Percentiles rank a stretch among this genome's conserved stretches.
Evolutionary conservation across 306 rosid genomes (phyloP).

Genomic region (Chamaecrista fasciculata): DNA sequence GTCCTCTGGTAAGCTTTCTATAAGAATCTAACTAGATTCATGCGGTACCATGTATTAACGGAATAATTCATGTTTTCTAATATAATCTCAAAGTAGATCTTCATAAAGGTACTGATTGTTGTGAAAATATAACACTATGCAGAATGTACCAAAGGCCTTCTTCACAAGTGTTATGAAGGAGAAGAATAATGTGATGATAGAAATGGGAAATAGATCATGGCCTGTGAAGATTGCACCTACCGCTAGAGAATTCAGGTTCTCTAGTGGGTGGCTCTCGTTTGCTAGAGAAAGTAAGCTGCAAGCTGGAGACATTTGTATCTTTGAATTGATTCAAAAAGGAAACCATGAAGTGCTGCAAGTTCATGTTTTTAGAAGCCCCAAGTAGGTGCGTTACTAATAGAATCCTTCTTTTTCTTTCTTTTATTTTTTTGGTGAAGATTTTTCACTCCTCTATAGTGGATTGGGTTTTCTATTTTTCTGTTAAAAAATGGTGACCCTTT

Average conservation of each 20-base stretch:
- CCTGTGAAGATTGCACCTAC: not conserved
- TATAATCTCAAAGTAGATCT: no score
- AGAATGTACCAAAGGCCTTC: not conserved
- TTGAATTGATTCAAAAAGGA: conserved; percentile 8
- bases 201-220: not conserved
- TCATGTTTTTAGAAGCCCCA: conserved; percentile 4
- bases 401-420: no score
- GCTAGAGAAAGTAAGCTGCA: not conserved
- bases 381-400: no score
- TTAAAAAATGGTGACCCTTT: no score
- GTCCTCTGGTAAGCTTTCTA: not conserved
- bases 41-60: not conserved
- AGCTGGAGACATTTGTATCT: conserved; percentile 5
- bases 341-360: not conserved
- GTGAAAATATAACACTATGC: not conserved
- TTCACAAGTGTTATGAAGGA: not conserved
- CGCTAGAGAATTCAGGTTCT: not conserved
- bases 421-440: no score
- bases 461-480: no score
- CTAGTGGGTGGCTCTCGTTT: conserved; percentile 7
- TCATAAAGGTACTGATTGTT: not conserved
- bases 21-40: not conserved
- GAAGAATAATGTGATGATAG: not conserved
- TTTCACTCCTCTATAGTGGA: no score
- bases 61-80: not conserved